Base-by-base conservation (phyloP, 441 rosid species). In the Dalechampia spathulata region DNA sequence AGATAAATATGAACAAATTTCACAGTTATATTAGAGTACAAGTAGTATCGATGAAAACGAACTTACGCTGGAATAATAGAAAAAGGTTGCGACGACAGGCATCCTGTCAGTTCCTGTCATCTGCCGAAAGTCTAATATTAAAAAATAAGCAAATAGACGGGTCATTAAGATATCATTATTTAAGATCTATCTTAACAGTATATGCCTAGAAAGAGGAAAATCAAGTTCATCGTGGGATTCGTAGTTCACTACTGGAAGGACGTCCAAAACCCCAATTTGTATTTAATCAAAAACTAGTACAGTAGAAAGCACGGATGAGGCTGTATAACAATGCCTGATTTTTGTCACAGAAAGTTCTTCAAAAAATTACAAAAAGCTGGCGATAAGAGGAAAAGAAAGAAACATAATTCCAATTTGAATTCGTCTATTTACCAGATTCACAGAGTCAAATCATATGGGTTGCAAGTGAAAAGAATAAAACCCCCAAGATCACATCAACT, bases 391-490 rank as follows among this genome's bases (percentile, higher is more conserved):
- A n/a, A n/a, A n/a, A n/a, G n/a, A 39, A 40, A 41, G 14, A 39
- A 63, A 20, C 32, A 17, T 7, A 20, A 9, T 21, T 23, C 49
- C 50, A 43, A 51, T n/a, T 49, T 43, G 51, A 65, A 43, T 57
- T 50, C 39, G 57, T 48, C 49, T 57, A 64, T 64, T 48, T 57
- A 64, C 57, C 43, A 34, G 54, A 28, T 65, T 52, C 45, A 51
- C 52, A 57, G 69, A 22, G 45, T 45, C 46, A 49, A 57, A 44
- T 30, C 39, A 26, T 14, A 6, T 26, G 38, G 25, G 46, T 38
- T 20, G 22, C 46, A 37, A 37, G 54, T n/a, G 36, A 53, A 27
- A 61, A 49, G 66, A 32, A 49, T 43, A 17, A 42, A 28, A 57
- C n/a, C 47, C 58, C 51, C 2, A 49, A 66, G 32, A 65, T 46